phyloP scores from a whole-genome alignment of 1,284 basidiomycete species.

The Leccinum laetum region DNA sequence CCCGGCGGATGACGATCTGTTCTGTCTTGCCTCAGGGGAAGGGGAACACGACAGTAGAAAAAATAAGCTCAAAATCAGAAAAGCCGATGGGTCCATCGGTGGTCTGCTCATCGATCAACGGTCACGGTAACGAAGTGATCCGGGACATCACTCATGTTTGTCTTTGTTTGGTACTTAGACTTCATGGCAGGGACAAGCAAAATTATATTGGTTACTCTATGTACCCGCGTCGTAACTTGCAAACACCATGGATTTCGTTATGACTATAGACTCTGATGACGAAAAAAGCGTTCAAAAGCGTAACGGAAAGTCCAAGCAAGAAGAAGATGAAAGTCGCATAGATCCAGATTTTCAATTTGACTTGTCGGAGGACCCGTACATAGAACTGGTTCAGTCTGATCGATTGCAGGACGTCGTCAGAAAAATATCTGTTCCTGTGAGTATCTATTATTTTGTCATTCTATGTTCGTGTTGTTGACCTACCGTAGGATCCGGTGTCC shows the following conservation, averaged over 20 bases:
- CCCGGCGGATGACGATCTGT: neutral
- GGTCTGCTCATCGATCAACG: neutral
- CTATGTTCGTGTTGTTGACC: constrained; percentile 10
- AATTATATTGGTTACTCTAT: too few species aligned
- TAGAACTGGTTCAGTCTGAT: constrained; percentile 46
- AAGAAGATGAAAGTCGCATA: constrained; percentile 61
- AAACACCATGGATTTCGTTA: constrained; percentile 58
- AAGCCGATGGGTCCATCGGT: neutral
- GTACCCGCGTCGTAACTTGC: neutral
- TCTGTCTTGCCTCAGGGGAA: neutral
- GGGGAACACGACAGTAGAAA: neutral
- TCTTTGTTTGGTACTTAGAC: constrained; percentile 14
- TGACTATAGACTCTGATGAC: constrained; percentile 81
- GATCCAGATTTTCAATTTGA: constrained; percentile 87
- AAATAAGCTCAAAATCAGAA: neutral
- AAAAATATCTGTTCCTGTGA: constrained; percentile 64
- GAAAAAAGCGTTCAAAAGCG: constrained; percentile 43
- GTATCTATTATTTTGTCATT: constrained; percentile 21
- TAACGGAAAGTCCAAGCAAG: constrained; percentile 19
- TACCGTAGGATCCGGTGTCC: constrained; percentile 71
- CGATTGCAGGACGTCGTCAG: constrained; percentile 55
- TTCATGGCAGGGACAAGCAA: neutral
- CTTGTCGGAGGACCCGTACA: constrained; percentile 67
- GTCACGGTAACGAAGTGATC: too few species aligned
- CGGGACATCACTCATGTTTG: constrained; percentile 17